Evolutionary conservation across 225 moss, liverwort and hornwort genomes (phyloP).

Genomic region (Neckera pumila): DNA sequence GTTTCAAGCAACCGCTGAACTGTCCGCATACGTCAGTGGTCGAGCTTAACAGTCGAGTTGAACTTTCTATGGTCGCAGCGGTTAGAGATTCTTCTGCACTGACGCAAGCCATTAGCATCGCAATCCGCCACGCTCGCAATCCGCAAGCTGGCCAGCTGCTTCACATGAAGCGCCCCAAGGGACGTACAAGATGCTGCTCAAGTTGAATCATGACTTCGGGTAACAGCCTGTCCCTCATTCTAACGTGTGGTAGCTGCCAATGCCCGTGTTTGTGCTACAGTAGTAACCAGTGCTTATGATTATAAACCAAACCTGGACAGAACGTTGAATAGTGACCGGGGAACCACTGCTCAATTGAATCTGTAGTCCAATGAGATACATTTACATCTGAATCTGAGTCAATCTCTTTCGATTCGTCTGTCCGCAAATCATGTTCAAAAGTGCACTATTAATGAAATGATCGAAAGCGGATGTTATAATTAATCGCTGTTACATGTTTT

Average conservation of each 20-base stretch:
- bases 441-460: not conserved
- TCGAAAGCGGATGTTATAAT: not conserved
- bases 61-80: not conserved
- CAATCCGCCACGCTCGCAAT: not conserved
- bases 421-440: not conserved
- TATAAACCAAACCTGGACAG: not conserved
- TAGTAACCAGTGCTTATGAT: constrained; percentile 14
- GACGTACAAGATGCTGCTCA: constrained; percentile 24
- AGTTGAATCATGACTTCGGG: constrained; percentile 20
- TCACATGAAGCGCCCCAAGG: constrained; percentile 1
- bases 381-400: not conserved
- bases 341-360: not conserved
- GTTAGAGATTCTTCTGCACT: not conserved
- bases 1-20: not conserved
- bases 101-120: not conserved
- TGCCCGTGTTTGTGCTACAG: constrained; percentile 15
- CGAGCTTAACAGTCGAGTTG: not conserved
- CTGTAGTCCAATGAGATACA: not conserved
- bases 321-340: not conserved
- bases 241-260: constrained; percentile 18
- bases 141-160: not conserved
- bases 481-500: not conserved
- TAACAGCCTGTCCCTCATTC: constrained; percentile 25
- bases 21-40: not conserved
- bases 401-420: not conserved